Evolutionary conservation across 2,329 filamentous ascomycete genomes (phyloP), one percentile per base, ranked within the genome.

Genomic region (Beauveria varroae): DNA sequence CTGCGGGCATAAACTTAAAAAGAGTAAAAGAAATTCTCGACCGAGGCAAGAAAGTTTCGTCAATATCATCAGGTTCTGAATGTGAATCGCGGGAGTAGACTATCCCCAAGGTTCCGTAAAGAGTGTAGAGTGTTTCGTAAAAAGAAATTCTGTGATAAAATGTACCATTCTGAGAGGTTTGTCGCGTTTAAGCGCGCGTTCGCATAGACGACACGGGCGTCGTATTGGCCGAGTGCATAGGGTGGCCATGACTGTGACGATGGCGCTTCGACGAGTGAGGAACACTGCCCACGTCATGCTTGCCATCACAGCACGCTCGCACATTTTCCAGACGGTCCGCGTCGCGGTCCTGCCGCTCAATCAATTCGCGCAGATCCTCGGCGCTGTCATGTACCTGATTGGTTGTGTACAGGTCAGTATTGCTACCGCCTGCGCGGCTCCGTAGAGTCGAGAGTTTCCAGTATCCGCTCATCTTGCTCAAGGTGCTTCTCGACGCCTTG

Each of bases 221-320:
- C 22, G 41, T 60, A 22, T 60, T 55, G n/a, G 40, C 37, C 34
- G 62, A 63, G 5, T 47, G 43, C 16, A n/a, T 52, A n/a, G 62
- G 53, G 18, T 62, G 54, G 24, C 9, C 54, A 18, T 62, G 56
- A 24, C 28, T 62, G 56, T 60, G 62, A n/a, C 62, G 62, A n/a
- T 53, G 56, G 8, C 62, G 30, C 61, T 60, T 63, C 20, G 55
- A 58, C n/a, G 60, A 58, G 57, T 63, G 61, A 40, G 61, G 41
- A 22, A 63, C 52, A 51, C 34, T 60, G 37, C 56, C 52, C 40
- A 63, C 61, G 10, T 63, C 61, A 37, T 63, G 61, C 88, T 84
- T 82, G 93, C 93, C 95, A 83, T 98, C 95, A 75, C 95, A 99
- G 78, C 95, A 99, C 63, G 93, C 93, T 71, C 95, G 83, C 65